These are phyloP conservation scores for Alternaria gansuensis DNA, from an alignment of 2,329 filamentous ascomycete genomes.

Conservation along the genomic window DNA sequence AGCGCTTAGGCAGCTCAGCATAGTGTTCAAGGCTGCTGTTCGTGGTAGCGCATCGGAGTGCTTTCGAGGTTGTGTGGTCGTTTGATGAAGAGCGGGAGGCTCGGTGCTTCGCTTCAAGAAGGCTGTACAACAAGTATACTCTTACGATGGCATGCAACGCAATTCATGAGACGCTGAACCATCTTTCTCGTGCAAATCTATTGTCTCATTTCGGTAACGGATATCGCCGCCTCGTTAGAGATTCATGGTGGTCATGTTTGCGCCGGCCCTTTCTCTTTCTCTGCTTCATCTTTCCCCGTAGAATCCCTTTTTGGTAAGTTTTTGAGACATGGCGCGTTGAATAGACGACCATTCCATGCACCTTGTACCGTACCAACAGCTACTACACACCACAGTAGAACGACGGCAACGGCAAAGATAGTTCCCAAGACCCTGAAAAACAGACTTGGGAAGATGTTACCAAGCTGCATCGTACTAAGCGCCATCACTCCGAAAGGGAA, in stretches of 20 bases:
- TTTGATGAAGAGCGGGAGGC: background rate
- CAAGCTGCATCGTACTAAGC: slow-evolving; percentile 59
- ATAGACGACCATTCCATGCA: slow-evolving; percentile 60
- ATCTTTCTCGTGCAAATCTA: background rate
- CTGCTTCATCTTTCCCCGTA: slow-evolving; percentile 20
- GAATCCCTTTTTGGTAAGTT: slow-evolving; percentile 40
- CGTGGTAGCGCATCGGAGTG: background rate
- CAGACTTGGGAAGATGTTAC: slow-evolving; percentile 61
- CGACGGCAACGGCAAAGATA: slow-evolving; percentile 62
- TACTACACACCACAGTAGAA: slow-evolving; percentile 66
- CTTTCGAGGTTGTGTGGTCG: background rate
- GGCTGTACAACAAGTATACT: background rate
- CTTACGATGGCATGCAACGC: background rate
- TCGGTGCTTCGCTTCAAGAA: slow-evolving; percentile 5
- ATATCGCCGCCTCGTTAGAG: background rate
- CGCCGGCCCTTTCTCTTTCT: slow-evolving; percentile 28
- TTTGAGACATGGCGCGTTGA: slow-evolving; percentile 64
- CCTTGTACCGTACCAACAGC: slow-evolving; percentile 60
- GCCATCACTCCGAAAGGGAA: slow-evolving; percentile 68
- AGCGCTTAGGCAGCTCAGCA: background rate
- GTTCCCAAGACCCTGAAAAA: slow-evolving; percentile 68
- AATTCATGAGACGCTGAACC: background rate
- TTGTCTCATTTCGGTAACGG: background rate
- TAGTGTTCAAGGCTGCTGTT: background rate
- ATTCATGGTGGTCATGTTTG: background rate